Base-by-base conservation (phyloP, 73 alveolate genomes). In the Paramecium sexaurelia region DNA sequence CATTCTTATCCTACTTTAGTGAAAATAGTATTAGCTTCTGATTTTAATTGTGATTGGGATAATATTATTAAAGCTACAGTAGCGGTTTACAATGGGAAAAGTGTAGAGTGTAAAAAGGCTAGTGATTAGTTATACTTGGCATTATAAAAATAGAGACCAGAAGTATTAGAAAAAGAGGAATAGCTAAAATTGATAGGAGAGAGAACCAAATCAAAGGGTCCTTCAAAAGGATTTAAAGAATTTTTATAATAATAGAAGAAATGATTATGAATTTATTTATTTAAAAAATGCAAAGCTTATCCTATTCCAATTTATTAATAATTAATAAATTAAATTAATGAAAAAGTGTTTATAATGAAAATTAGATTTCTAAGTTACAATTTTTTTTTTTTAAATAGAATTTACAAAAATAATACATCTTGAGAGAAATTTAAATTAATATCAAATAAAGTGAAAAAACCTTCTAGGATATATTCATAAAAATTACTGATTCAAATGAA, bases 11-110 rank as follows among this genome's bases (percentile, higher is more conserved):
- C 90, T 22, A 19, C 75, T n/a, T 78, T 78, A 43, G 90, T 78
- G 45, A 78, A 78, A 61, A 43, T 78, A 17, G 90, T 78, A 15
- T 78, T 39, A 29, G 40, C 68, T 11, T 78, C 90, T 0, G 55
- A 78, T 40, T 43, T 78, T 19, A 39, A 78, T 43, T 78, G 90
- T 43, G 90, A 78, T 45, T 78, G 90, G 90, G 90, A 78, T 7
- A 32, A 32, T 24, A 78, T 78, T 2, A 24, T 78, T 11, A 17
- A 78, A 33, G 41, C 47, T 19, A 78, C 90, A 3, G 27, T 78
- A 19, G 5, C 15, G 8, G 90, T 78, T 8, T 78, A 22, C n/a
- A 61, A 78, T 40, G 90, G 90, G 15, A 78, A 78, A 61, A 41
- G 75, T 41, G 71, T 78, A 20, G 90, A 78, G 15, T 78, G 90